Evolutionary conservation across 768 basidiomycete species (phyloP).

Genomic region (Mycena latifolia): DNA sequence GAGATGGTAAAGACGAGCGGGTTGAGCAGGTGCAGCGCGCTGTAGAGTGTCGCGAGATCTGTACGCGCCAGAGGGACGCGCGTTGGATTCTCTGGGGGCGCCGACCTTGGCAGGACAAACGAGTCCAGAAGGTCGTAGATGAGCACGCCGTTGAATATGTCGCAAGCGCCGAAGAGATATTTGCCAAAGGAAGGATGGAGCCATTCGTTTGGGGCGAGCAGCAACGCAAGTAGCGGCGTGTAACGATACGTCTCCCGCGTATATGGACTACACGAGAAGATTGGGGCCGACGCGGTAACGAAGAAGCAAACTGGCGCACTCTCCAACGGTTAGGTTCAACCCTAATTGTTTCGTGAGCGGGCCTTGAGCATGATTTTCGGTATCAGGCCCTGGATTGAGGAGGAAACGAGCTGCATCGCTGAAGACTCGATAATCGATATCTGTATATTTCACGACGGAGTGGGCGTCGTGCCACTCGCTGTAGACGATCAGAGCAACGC

Average conservation of each 20-base stretch:
- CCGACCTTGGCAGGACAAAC: conserved; percentile 55
- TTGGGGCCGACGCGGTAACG: conserved; percentile 17
- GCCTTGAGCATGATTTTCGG: conserved; percentile 73
- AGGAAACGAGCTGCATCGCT: conserved; percentile 89
- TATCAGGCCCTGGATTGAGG: conserved; percentile 50
- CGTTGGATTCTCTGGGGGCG: conserved; percentile 25
- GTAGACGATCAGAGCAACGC: conserved; percentile 81
- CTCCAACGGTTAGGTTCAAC: conserved; percentile 63
- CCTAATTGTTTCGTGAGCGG: conserved; percentile 51
- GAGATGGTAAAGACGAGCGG: conserved; percentile 97
- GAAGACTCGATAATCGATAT: conserved; percentile 97
- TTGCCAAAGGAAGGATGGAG: conserved; percentile 92
- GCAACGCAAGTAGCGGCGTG: conserved; percentile 89
- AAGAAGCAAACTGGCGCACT: conserved; percentile 66
- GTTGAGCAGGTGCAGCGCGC: conserved; percentile 86
- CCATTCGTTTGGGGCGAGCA: conserved; percentile 85
- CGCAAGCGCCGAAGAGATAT: conserved; percentile 86
- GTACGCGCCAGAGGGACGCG: too few relatives aligned
- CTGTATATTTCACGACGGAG: conserved; percentile 95
- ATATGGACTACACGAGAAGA: conserved; percentile 76
- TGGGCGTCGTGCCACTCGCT: conserved; percentile 92
- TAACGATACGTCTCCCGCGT: conserved; percentile 94
- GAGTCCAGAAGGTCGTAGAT: conserved; percentile 73
- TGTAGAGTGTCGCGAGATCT: conserved; percentile 66
- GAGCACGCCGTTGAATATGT: conserved; percentile 82